Evolutionary conservation across 768 basidiomycete genomes (phyloP).

Genomic region (Panellus pusillus): DNA sequence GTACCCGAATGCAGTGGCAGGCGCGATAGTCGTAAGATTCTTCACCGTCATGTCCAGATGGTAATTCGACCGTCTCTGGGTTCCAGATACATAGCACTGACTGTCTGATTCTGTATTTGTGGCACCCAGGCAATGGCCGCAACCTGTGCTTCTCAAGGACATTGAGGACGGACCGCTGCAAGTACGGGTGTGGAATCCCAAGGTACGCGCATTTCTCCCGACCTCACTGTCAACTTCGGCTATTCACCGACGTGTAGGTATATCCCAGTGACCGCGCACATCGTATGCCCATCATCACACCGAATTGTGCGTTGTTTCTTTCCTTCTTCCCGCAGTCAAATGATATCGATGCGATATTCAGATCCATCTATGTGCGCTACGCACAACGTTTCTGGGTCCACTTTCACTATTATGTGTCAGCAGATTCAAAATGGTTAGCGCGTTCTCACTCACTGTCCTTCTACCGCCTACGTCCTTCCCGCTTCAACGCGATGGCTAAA

Average conservation of each 20-base stretch:
- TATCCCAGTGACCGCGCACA: conserved; percentile 91
- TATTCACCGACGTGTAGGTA: conserved; percentile 44
- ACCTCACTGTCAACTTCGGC: conserved; percentile 1
- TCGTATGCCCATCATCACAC: conserved; percentile 99
- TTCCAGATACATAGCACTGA: not conserved
- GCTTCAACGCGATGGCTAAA: no score
- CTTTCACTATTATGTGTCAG: conserved; percentile 90
- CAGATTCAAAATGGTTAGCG: conserved; percentile 85
- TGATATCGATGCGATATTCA: no score
- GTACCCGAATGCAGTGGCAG: conserved; percentile 92
- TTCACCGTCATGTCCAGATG: conserved; percentile 98
- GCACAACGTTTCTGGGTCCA: conserved; percentile 94
- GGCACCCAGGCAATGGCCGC: conserved; percentile 85
- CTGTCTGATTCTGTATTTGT: conserved; percentile 2
- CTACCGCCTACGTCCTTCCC: no score
- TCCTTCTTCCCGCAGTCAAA: no score
- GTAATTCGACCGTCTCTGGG: conserved; percentile 42
- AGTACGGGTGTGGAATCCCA: conserved; percentile 97
- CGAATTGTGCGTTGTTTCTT: conserved; percentile 51
- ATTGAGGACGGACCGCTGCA: conserved; percentile 94
- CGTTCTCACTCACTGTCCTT: not conserved
- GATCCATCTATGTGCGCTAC: conserved; percentile 98
- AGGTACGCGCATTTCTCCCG: conserved; percentile 43
- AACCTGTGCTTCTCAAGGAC: conserved; percentile 92
- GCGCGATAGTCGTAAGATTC: conserved; percentile 95